Evolutionary conservation across 371 early-diverging fungal species (phyloP).

Genomic region (Dinochytrium kinnereticum): DNA sequence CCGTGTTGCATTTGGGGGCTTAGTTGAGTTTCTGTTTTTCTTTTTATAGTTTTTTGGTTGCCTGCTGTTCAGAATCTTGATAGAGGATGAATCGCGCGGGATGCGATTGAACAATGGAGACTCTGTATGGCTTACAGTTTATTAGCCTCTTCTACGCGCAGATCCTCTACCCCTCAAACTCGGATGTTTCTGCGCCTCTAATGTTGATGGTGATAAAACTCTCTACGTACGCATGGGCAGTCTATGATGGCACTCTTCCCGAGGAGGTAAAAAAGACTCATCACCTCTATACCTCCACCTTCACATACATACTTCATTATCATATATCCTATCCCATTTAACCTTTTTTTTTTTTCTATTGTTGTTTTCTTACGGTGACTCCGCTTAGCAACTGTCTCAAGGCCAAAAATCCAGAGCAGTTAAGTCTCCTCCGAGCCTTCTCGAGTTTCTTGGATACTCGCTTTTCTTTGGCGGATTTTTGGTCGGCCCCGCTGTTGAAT

Average conservation of each 20-base stretch:
- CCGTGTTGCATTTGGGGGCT: neutral
- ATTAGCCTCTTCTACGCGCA: constrained; percentile 10
- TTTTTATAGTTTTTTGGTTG: neutral
- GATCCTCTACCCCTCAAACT: neutral
- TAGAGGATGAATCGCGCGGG: too few species aligned
- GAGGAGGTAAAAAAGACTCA: constrained; percentile 26
- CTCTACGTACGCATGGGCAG: constrained; percentile 81
- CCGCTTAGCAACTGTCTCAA: constrained; percentile 14
- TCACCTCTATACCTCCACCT: too few species aligned
- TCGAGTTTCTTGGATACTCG: constrained; percentile 83
- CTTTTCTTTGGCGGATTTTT: constrained; percentile 85
- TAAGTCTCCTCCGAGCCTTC: constrained; percentile 61
- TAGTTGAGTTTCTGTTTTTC: constrained; percentile 6
- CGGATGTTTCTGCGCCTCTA: constrained; percentile 81
- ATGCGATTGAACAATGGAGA: neutral
- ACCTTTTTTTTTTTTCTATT: neutral
- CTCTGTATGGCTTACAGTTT: neutral
- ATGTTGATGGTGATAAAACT: constrained; percentile 89
- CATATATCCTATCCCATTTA: too few species aligned
- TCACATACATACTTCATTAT: too few species aligned
- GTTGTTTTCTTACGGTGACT: neutral
- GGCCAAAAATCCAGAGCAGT: constrained; percentile 71
- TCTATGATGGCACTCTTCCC: constrained; percentile 65
- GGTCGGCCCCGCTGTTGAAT: constrained; percentile 85
- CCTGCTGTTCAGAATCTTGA: too few species aligned